These are phyloP conservation scores for Xylaria sp. DNA, from an alignment of 2,329 filamentous ascomycete species.

Conservation along the genomic window DNA sequence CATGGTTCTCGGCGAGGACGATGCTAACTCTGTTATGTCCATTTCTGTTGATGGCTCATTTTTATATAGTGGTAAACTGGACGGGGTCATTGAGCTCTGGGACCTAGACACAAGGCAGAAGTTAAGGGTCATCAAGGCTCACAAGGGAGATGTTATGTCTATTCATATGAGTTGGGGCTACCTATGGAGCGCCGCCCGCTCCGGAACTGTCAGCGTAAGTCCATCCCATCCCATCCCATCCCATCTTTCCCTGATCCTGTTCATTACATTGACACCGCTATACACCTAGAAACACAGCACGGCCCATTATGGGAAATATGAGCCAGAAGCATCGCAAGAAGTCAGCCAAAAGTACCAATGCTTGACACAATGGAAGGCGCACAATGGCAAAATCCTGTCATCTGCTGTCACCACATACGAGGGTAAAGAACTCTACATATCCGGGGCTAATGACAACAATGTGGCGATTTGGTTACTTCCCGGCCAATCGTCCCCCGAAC, in stretches of 20 bases:
- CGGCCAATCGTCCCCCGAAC: constrained; percentile 54
- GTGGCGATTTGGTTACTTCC: constrained; percentile 88
- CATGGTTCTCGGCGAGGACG: constrained; percentile 69
- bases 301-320: constrained; percentile 69
- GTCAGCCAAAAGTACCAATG: constrained; percentile 86
- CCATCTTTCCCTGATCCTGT: neutral
- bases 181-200: constrained; percentile 88
- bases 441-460: constrained; percentile 90
- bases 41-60: constrained; percentile 90
- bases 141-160: constrained; percentile 84
- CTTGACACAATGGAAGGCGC: constrained; percentile 80
- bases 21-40: constrained; percentile 75
- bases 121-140: constrained; percentile 83
- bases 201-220: constrained; percentile 83
- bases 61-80: constrained; percentile 87
- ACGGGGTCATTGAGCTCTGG: constrained; percentile 94
- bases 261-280: constrained; percentile 24
- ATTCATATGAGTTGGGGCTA: constrained; percentile 86
- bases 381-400: constrained; percentile 86
- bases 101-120: constrained; percentile 94
- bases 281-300: constrained; percentile 70
- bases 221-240: neutral
- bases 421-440: constrained; percentile 85
- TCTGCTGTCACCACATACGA: constrained; percentile 79
- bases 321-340: constrained; percentile 58